Conservation (phyloP, 768 basidiomycete species). For the Mycena albidolilacea region DNA sequence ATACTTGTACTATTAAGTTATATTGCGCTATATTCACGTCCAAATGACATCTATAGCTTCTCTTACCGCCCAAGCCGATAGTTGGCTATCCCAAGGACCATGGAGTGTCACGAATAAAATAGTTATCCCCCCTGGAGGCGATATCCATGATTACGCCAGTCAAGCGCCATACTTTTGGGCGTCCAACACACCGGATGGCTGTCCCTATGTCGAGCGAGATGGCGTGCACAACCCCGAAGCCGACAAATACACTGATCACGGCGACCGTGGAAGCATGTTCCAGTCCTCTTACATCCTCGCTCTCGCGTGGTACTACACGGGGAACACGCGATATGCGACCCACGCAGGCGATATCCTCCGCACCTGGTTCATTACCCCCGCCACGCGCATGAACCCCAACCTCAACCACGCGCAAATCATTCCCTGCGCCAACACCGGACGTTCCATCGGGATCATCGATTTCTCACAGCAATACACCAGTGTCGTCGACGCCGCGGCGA, state of each 20-base stretch:
- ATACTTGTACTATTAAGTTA: no score
- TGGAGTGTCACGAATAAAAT: constrained; percentile 35
- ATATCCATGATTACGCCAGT: constrained; percentile 33
- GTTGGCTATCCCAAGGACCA: constrained; percentile 31
- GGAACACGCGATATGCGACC: constrained; percentile 49
- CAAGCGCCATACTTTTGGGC: constrained; percentile 34
- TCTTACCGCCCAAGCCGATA: constrained; percentile 32
- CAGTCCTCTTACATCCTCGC: constrained; percentile 57
- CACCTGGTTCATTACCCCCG: constrained; percentile 57
- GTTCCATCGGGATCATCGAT: constrained; percentile 34
- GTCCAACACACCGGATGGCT: constrained; percentile 48
- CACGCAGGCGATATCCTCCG: constrained; percentile 51
- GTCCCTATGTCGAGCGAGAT: constrained; percentile 55
- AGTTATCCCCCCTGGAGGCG: constrained; percentile 12
- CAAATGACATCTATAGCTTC: constrained; percentile 1
- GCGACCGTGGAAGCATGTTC: constrained; percentile 53
- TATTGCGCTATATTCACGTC: neutral
- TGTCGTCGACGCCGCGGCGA: constrained; percentile 33
- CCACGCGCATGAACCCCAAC: constrained; percentile 59
- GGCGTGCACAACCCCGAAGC: constrained; percentile 44
- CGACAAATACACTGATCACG: constrained; percentile 40
- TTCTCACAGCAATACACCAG: constrained; percentile 31
- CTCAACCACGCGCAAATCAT: constrained; percentile 55
- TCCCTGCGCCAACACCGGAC: constrained; percentile 31
- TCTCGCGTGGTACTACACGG: constrained; percentile 56